Base-by-base conservation (phyloP, 345 rosid species). In the Pugionium dolabratum region DNA sequence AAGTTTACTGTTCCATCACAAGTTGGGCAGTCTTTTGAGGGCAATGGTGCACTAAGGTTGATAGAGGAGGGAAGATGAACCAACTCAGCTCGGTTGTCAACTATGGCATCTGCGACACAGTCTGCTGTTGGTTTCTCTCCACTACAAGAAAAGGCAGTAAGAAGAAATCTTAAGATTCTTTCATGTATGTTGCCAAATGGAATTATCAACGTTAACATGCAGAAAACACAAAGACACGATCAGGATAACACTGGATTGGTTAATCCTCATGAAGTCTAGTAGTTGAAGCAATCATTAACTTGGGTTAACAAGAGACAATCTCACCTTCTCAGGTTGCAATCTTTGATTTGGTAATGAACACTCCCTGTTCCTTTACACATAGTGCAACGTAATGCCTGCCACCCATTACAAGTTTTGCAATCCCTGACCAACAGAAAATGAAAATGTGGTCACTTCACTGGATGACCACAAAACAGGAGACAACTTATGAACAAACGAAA, bases 281-380 rank as follows among this genome's bases (percentile, higher is more conserved):
- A 27, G 42, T 25, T 36, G 18, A 44, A 54, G 36, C 25, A 39
- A 28, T 54, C 9, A 56, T 10, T 45, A 53, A 62, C 11, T 41
- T 31, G 48, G 7, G 28, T 9, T 36, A 46, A 50, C 4, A 61
- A 60, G 18, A 66, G 45, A 53, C 33, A 8, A 33, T 31, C 57
- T 4, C 77, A 91, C 98, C 96, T 86, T 84, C 80, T 83, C 80
- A 89, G 73, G 50, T 79, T 81, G 75, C 80, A 82, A 71, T 74
- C 81, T 81, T 87, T 92, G 56, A 92, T 93, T 81, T 89, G 95
- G 74, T 82, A 92, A 9, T 78, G 85, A 75, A 89, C 96, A 75
- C 73, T 80, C 76, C 98, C 98, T 9, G 88, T 83, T 74, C 98
- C 96, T 85, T 79, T 81, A 80, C 98, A 92, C 96, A 84, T 87